Evolutionary conservation across 2,329 filamentous ascomycete species (phyloP), one percentile per base, ranked within the genome.

Genomic region (Cladosporium halotolerans): DNA sequence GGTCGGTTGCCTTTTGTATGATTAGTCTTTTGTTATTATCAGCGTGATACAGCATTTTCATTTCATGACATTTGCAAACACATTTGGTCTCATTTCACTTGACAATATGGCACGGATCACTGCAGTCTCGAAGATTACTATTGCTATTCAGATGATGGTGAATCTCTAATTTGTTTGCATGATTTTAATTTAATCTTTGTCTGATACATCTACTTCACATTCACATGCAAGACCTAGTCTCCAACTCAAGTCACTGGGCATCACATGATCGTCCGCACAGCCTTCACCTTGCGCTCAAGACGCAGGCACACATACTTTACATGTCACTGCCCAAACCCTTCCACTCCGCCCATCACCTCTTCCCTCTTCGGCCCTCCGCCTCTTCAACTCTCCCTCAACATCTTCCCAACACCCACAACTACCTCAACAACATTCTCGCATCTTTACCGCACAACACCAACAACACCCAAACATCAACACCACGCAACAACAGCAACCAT

Each of bases 401-500:
- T 28, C 23, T 7, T 28, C 7, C 45, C 19, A 33, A 40, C 19
- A 14, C 13, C 13, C 18, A n/a, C 13, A n/a, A 16, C 31, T 16
- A 23, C 32, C 7, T 28, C 11, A 45, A 18, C 42, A 14, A 39
- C 23, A 16, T n/a, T n/a, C 28, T 9, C 23, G 23, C 23, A 5
- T 7, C 23, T 7, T 28, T 7, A 28, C 23, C 8, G 18, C 14
- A 44, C 41, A 16, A 44, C 41, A 9, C 41, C 13, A 23, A 5
- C 47, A 7, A 50, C 19, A 14, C 9, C 23, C 33, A 31, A 50
- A n/a, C 19, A 50, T 14, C 38, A 39, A 3, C 13, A 4, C 11
- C 34, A 31, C 6, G 7, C 23, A 28, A 28, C 23, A 28, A 28
- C 23, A 28, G 23, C 23, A 28, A 65, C 23, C 9, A 68, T 67